Conservation (phyloP, 257 asterid genomes). For the Parsonsia alboflavescens region DNA sequence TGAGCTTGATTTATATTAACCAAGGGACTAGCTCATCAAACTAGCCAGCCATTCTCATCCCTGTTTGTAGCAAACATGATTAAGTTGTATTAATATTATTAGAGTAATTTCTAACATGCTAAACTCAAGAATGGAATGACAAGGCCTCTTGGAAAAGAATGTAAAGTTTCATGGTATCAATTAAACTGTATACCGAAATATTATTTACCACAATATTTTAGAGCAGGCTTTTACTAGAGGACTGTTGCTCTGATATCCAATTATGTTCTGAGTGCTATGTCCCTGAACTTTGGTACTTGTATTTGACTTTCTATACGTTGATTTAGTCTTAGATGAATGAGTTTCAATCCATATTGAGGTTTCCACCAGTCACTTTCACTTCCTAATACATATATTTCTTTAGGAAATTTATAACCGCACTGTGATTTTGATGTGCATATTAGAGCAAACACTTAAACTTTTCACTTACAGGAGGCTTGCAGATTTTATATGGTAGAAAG, state of each 20-base stretch:
- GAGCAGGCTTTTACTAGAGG: background rate
- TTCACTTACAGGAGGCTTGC: constrained; percentile 76
- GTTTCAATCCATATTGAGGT: background rate
- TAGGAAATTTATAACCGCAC: background rate
- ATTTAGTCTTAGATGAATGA: background rate
- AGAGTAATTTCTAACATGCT: background rate
- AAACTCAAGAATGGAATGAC: background rate
- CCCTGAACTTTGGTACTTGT: background rate
- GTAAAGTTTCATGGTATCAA: background rate
- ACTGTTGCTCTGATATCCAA: background rate
- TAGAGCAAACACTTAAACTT: background rate
- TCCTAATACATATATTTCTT: background rate
- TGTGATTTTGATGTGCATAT: background rate
- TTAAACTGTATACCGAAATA: background rate
- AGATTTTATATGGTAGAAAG: constrained; percentile 82
- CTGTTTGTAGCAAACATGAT: background rate
- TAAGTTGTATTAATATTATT: background rate
- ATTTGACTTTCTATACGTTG: background rate
- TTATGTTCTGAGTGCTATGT: background rate
- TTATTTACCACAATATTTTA: background rate
- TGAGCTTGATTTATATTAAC: background rate
- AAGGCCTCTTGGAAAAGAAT: background rate
- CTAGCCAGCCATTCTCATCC: background rate
- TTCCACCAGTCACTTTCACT: background rate
- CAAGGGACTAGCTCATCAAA: background rate